These are phyloP conservation scores for Nematocida sp. DNA, from an alignment of 371 early-diverging fungal species.

Conservation along the genomic window DNA sequence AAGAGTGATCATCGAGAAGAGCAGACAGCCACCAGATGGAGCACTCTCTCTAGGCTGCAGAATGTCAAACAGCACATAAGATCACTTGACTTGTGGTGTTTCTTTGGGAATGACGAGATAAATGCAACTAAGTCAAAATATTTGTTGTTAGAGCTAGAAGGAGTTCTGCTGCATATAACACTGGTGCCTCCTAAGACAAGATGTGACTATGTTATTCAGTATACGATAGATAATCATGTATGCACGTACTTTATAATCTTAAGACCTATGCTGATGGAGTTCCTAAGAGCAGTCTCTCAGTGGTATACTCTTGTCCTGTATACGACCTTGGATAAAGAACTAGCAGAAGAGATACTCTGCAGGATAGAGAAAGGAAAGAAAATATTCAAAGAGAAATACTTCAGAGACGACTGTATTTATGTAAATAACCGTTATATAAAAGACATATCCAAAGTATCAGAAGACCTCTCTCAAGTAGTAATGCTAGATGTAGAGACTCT, in stretches of 20 bases:
- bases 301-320: conserved; percentile 44
- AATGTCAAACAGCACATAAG: conserved; percentile 13
- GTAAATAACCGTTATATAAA: not conserved
- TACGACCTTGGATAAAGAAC: conserved; percentile 16
- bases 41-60: not conserved
- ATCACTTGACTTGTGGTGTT: conserved; percentile 27
- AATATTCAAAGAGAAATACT: conserved; percentile 7
- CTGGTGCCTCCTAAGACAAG: not conserved
- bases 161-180: conserved; percentile 20
- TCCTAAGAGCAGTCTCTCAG: conserved; percentile 5
- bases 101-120: conserved; percentile 14
- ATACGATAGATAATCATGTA: not conserved
- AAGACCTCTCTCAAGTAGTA: conserved; percentile 12
- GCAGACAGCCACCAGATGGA: conserved; percentile 4
- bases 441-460: conserved; percentile 21
- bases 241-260: conserved; percentile 36
- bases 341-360: conserved; percentile 17
- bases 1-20: no score
- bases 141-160: conserved; percentile 35
- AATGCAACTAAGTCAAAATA: conserved; percentile 5
- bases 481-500: not conserved
- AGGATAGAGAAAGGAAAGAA: not conserved
- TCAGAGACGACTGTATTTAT: conserved; percentile 27
- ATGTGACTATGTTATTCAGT: conserved; percentile 36
- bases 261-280: conserved; percentile 39